phyloP scores from a whole-genome alignment of 139 green algal genomes.

The Pseudopediastrum boryanum region DNA sequence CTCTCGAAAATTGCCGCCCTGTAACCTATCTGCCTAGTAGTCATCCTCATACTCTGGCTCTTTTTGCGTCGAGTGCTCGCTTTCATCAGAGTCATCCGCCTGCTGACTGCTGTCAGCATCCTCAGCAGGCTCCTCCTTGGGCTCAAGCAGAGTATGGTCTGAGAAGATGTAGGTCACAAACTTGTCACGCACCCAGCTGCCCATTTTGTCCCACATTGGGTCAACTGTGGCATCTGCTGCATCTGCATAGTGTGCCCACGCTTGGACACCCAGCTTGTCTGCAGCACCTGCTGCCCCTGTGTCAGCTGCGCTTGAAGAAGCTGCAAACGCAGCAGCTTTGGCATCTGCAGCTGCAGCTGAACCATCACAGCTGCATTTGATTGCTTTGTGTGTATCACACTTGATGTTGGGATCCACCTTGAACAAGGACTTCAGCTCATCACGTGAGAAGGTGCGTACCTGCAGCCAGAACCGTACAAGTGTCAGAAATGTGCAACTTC shows the following conservation, averaged over 20 bases:
- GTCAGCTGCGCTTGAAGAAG: neutral
- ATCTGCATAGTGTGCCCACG: slow-evolving; percentile 55
- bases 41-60: slow-evolving; percentile 22
- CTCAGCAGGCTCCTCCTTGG: neutral
- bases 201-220: slow-evolving; percentile 49
- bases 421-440: slow-evolving; percentile 64
- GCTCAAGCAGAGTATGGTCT: slow-evolving; percentile 53
- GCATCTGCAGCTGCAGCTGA: neutral
- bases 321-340: slow-evolving; percentile 1
- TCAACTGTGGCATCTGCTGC: slow-evolving; percentile 48
- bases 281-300: neutral
- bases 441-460: slow-evolving; percentile 54
- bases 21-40: slow-evolving; percentile 7
- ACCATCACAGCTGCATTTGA: slow-evolving; percentile 64
- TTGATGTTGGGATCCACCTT: slow-evolving; percentile 39
- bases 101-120: neutral
- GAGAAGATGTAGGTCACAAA: slow-evolving; percentile 66
- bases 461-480: too few relatives aligned
- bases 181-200: slow-evolving; percentile 35
- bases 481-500: too few relatives aligned
- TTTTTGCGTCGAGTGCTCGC: neutral
- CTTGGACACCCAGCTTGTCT: slow-evolving; percentile 33
- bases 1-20: neutral
- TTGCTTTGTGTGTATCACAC: slow-evolving; percentile 67
- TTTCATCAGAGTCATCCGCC: neutral